These are phyloP conservation scores for Boletellus deceptivus DNA, from an alignment of 1,284 basidiomycete genomes.

Conservation along the genomic window DNA sequence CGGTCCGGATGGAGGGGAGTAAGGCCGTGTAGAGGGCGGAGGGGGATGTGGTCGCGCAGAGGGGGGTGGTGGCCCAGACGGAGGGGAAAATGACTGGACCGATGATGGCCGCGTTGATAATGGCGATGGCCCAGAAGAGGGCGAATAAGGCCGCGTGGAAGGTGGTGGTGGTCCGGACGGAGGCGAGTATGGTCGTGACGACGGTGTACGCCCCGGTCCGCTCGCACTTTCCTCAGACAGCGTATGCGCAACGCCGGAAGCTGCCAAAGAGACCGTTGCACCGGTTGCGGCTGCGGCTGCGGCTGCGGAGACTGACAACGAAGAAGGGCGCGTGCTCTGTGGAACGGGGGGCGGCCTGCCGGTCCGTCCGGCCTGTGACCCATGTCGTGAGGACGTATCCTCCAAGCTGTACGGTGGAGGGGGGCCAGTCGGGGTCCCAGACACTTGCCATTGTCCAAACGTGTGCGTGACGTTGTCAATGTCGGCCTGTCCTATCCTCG, in stretches of 20 bases:
- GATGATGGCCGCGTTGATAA: too few species aligned
- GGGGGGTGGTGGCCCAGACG: too few species aligned
- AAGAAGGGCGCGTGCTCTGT: slow-evolving; percentile 7
- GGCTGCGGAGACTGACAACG: background rate
- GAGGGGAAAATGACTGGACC: too few species aligned
- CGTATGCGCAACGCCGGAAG: background rate
- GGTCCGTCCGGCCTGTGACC: background rate
- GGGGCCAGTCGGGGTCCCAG: slow-evolving; percentile 40
- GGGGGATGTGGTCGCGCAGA: too few species aligned
- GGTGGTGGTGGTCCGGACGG: too few species aligned
- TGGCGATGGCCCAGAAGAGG: too few species aligned
- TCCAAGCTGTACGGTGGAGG: slow-evolving; percentile 69
- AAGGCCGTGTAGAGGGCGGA: too few species aligned
- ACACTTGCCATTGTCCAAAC: slow-evolving; percentile 18
- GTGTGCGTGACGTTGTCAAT: slow-evolving; percentile 12
- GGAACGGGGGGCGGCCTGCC: background rate
- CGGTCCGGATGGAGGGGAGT: too few species aligned
- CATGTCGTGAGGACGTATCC: slow-evolving; percentile 34
- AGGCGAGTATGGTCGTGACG: too few species aligned
- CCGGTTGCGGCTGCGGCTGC: background rate
- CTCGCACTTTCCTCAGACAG: background rate
- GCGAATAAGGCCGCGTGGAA: too few species aligned
- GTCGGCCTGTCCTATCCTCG: background rate
- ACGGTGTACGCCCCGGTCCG: background rate
- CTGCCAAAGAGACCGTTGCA: slow-evolving; percentile 5